Percentiles rank a stretch among this genome's conserved stretches.
Evolutionary conservation across 2,329 filamentous ascomycete species (phyloP).

Genomic region (Thelonectria discophora): DNA sequence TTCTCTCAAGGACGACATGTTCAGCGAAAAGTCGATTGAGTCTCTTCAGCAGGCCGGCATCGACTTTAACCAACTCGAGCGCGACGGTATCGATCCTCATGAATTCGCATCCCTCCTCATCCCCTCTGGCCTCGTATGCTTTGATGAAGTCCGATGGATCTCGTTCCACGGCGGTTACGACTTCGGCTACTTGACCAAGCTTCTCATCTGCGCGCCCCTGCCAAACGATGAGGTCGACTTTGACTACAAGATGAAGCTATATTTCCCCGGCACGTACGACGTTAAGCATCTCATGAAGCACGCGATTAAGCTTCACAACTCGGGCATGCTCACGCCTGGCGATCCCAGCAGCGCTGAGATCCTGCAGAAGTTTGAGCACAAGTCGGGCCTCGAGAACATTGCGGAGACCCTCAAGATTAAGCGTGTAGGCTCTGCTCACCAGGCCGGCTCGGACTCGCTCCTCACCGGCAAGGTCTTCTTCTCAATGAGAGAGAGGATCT

Average conservation of each 20-base stretch:
- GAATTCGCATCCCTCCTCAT: slow-evolving; percentile 91
- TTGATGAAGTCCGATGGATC: slow-evolving; percentile 92
- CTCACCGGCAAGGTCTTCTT: slow-evolving; percentile 96
- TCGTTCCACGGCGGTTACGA: slow-evolving; percentile 98
- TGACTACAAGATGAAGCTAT: slow-evolving; percentile 86
- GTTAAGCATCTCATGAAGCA: slow-evolving; percentile 98
- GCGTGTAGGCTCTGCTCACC: slow-evolving; percentile 86
- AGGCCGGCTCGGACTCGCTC: slow-evolving; percentile 92
- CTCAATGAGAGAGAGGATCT: slow-evolving; percentile 88
- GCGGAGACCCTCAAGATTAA: slow-evolving; percentile 93
- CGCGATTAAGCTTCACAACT: slow-evolving; percentile 75
- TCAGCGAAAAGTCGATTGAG: slow-evolving; percentile 92
- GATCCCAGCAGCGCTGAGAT: slow-evolving; percentile 76
- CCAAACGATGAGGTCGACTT: slow-evolving; percentile 92
- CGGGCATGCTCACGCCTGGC: slow-evolving; percentile 68
- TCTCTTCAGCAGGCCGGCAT: slow-evolving; percentile 92
- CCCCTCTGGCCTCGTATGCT: slow-evolving; percentile 88
- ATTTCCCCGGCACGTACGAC: slow-evolving; percentile 93
- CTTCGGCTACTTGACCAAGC: slow-evolving; percentile 96
- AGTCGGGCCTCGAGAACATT: slow-evolving; percentile 91
- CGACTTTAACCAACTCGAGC: slow-evolving; percentile 84
- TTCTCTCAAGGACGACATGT: slow-evolving; percentile 95
- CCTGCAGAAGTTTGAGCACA: slow-evolving; percentile 85
- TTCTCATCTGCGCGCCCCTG: slow-evolving; percentile 82
- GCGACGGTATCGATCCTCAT: slow-evolving; percentile 88